Conservation (phyloP, 306 rosid species). For the Calophaca sinica region DNA sequence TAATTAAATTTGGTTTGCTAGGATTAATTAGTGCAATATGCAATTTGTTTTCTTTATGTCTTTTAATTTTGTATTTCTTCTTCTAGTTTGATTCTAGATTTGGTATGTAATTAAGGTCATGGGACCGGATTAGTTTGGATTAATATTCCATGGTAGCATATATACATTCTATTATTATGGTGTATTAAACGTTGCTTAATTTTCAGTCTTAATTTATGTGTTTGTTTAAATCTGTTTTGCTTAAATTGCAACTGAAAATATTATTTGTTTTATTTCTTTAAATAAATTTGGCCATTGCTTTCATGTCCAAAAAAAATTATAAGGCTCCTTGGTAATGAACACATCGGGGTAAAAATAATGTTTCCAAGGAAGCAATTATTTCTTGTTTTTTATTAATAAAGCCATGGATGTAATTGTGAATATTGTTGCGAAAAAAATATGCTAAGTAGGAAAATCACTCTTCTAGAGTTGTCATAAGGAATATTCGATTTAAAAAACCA, state of each 20-base stretch:
- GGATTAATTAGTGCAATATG: neutral
- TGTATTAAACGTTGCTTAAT: neutral
- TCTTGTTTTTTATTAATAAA: too few species aligned
- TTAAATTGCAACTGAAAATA: neutral
- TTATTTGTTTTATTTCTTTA: too few species aligned
- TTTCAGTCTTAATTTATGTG: neutral
- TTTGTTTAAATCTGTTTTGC: neutral
- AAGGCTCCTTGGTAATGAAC: too few species aligned
- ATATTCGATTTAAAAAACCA: too few species aligned
- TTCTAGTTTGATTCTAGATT: neutral
- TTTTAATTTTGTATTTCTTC: neutral
- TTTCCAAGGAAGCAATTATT: too few species aligned
- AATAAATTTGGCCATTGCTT: too few species aligned
- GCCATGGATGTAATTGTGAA: too few species aligned
- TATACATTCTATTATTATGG: neutral
- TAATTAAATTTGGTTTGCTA: constrained; percentile 1
- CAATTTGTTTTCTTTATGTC: neutral
- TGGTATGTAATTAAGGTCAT: constrained; percentile 3
- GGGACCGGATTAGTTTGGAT: neutral
- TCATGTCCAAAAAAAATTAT: too few species aligned
- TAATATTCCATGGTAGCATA: neutral
- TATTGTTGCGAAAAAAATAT: too few species aligned
- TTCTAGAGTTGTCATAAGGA: too few species aligned
- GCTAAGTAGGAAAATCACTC: too few species aligned
- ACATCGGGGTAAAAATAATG: too few species aligned